These are phyloP conservation scores for Xylaria sp. DNA, from an alignment of 2,329 filamentous ascomycete species.

Conservation along the genomic window DNA sequence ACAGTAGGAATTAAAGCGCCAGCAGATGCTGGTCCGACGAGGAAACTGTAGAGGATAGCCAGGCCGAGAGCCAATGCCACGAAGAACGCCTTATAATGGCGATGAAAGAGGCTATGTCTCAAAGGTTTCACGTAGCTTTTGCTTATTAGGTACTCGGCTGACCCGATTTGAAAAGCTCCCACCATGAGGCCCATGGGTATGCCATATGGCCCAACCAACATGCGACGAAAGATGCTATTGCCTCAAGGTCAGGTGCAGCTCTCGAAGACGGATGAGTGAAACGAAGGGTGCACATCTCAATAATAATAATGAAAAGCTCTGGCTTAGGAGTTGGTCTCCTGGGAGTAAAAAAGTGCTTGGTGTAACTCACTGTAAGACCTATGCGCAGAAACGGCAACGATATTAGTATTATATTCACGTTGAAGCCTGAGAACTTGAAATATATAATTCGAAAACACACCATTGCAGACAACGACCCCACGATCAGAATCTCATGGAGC, in stretches of 20 bases:
- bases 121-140: conserved; percentile 19
- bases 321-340: neutral
- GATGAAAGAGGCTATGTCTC: neutral
- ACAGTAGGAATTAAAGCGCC: conserved; percentile 10
- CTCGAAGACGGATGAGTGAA: neutral
- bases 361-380: conserved; percentile 26
- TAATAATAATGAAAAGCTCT: too few species aligned
- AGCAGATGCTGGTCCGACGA: conserved; percentile 23
- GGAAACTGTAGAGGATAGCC: conserved; percentile 14
- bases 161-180: conserved; percentile 26
- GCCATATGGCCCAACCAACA: conserved; percentile 19
- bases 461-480: conserved; percentile 29
- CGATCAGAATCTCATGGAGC: conserved; percentile 28
- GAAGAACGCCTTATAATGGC: conserved; percentile 8
- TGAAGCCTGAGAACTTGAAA: neutral
- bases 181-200: conserved; percentile 31
- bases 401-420: neutral
- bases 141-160: conserved; percentile 28
- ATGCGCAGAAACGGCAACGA: neutral
- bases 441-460: neutral
- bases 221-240: conserved; percentile 31
- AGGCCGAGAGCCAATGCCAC: conserved; percentile 25
- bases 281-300: neutral
- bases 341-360: neutral
- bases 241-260: neutral